A percentile compares a stretch with the other conserved stretches of the same genome.
Evolutionary conservation across 441 rosid genomes (phyloP).

Genomic region (Omphalea diandra): DNA sequence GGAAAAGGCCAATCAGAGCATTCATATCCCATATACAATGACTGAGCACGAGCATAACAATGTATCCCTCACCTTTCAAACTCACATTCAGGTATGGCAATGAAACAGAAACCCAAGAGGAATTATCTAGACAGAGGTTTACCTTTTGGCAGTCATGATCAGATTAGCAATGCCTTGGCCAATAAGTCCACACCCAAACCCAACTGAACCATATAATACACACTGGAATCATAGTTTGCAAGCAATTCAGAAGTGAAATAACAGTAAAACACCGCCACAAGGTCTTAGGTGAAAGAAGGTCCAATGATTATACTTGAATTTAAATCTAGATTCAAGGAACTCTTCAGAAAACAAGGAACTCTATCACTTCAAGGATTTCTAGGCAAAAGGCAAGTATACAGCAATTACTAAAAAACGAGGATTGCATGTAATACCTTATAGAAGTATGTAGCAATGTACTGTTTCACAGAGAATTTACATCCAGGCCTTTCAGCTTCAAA

Average conservation of each 20-base stretch:
- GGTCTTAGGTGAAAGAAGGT: neutral
- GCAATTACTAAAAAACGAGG: neutral
- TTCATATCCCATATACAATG: neutral
- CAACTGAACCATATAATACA: conserved; percentile 80
- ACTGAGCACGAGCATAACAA: neutral
- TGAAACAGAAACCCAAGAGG: neutral
- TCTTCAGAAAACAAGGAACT: neutral
- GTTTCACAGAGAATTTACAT: conserved; percentile 64
- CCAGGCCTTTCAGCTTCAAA: conserved; percentile 97
- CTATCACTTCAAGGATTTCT: neutral
- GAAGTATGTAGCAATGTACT: conserved; percentile 79
- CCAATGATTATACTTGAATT: neutral
- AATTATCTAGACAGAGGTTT: conserved; percentile 16
- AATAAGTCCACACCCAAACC: conserved; percentile 80
- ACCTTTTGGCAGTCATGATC: conserved; percentile 92
- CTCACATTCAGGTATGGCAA: neutral
- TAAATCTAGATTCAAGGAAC: neutral
- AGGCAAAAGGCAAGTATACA: neutral
- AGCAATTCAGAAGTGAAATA: conserved; percentile 10
- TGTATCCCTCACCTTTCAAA: neutral
- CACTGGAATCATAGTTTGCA: conserved; percentile 51
- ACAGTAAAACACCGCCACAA: neutral
- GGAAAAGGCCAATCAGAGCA: neutral
- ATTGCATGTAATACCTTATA: conserved; percentile 56
- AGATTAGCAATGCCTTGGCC: conserved; percentile 95